Conservation (phyloP, 306 rosid species). For the Cicer judaicum region DNA sequence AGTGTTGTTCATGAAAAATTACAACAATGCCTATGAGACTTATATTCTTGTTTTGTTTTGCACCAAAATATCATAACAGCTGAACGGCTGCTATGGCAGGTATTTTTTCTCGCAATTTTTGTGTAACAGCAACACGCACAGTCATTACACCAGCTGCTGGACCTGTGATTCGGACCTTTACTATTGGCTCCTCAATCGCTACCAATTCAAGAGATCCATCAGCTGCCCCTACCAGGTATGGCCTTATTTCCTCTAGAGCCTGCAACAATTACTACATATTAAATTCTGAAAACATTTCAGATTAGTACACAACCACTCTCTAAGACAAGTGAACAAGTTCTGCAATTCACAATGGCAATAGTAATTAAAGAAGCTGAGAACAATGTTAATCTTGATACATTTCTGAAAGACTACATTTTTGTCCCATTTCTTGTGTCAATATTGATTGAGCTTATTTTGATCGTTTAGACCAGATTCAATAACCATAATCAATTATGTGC, state of each 20-base stretch:
- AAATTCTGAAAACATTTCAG: constrained; percentile 5
- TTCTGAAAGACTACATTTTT: not conserved
- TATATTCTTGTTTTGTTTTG: constrained; percentile 22
- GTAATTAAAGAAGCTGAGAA: constrained; percentile 13
- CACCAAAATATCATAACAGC: constrained; percentile 56
- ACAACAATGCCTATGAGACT: constrained; percentile 34
- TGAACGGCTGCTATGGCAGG: constrained; percentile 88
- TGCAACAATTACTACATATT: constrained; percentile 39
- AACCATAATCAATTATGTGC: not conserved
- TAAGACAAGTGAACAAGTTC: constrained; percentile 31
- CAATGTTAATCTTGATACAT: not conserved
- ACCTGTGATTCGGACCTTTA: constrained; percentile 61
- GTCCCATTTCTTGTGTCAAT: constrained; percentile 12
- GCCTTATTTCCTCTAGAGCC: constrained; percentile 97
- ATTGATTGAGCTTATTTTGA: constrained; percentile 1
- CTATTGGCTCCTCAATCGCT: constrained; percentile 89
- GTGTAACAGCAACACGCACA: constrained; percentile 96
- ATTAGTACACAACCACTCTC: not conserved
- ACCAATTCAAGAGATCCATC: constrained; percentile 89
- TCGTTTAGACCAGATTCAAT: not conserved
- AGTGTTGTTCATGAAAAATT: constrained; percentile 34
- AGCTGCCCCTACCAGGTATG: constrained; percentile 86
- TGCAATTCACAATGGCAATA: constrained; percentile 11
- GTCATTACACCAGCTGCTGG: constrained; percentile 90
- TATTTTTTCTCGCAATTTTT: constrained; percentile 90